Base-by-base conservation (phyloP, 1,139 yeast species). In the Nakaseomyces delphensis region DNA sequence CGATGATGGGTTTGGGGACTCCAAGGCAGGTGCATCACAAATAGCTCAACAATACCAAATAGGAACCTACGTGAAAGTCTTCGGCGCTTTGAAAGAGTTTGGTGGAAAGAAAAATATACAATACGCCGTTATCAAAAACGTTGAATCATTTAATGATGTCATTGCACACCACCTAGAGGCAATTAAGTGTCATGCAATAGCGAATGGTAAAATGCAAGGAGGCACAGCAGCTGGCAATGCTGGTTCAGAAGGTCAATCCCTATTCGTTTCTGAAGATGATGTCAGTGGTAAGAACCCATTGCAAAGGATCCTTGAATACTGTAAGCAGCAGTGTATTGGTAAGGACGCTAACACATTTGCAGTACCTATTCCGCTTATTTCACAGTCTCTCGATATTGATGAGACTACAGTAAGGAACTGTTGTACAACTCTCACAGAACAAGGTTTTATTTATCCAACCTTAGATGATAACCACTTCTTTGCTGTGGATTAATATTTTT, bases 111-210 rank as follows among this genome's bases (percentile, higher is more conserved):
- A 79, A 48, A 74, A 73, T 45, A 66, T 86, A 31, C 86, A 79
- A 54, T 77, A 79, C 46, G 76, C 83, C 10, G 71, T 74, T 4
- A 73, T 86, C 42, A 71, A 72, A 27, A 74, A 71, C 41, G 67
- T 87, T 11, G 70, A 69, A 7, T 89, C 84, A 56, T 81, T 75
- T 59, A 85, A 86, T 59, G 83, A 83, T 56, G 77, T 87, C 16
- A 59, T 83, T 28, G 81, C 84, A 54, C 96, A 89, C 60, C 77
- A 78, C 53, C 66, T 89, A 44, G 77, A 79, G 49, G 91, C 91
- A 4, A 76, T 84, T 40, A 70, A 75, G 46, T 70, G 74, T 43
- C 89, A 81, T 44, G 72, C 70, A 44, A 70, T 75, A n/a, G 57
- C 61, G 10, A 49, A 49, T 20, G 59, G 59, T 27, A 58, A 50